A percentile compares a stretch with the other conserved stretches of the same genome.
phyloP scores from a whole-genome alignment of 225 moss, liverwort and hornwort genomes.

The Pseudoscleropodium purum region DNA sequence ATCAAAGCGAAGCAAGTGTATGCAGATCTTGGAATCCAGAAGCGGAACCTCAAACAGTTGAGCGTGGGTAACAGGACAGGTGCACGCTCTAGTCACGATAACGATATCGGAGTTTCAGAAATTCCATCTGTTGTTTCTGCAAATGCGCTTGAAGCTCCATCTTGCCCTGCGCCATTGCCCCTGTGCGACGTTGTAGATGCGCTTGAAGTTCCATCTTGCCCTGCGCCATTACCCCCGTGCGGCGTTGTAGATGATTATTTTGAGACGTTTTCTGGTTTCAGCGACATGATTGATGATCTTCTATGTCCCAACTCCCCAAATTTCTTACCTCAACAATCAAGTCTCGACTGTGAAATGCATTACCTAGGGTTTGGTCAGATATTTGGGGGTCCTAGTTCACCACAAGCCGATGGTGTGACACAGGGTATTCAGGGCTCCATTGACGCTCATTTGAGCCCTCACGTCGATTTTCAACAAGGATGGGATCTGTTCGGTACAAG shows the following conservation, averaged over 20 bases:
- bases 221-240: background rate
- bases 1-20: background rate
- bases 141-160: background rate
- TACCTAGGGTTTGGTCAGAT: background rate
- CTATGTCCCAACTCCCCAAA: background rate
- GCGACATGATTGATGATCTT: background rate
- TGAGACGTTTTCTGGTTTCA: background rate
- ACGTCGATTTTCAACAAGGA: background rate
- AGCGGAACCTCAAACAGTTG: background rate
- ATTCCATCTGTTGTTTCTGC: background rate
- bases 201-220: background rate
- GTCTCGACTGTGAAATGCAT: background rate
- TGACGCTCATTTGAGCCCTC: background rate
- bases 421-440: background rate
- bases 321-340: background rate
- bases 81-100: background rate
- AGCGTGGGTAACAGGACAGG: background rate
- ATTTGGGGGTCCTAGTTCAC: background rate
- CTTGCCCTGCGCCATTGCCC: background rate
- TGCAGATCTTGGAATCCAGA: background rate
- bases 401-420: background rate
- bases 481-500: background rate
- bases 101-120: background rate
- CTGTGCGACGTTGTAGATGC: background rate
- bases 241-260: background rate